Evolutionary conservation across 2,329 filamentous ascomycete genomes (phyloP).

Genomic region (Trichophyton rubrum): DNA sequence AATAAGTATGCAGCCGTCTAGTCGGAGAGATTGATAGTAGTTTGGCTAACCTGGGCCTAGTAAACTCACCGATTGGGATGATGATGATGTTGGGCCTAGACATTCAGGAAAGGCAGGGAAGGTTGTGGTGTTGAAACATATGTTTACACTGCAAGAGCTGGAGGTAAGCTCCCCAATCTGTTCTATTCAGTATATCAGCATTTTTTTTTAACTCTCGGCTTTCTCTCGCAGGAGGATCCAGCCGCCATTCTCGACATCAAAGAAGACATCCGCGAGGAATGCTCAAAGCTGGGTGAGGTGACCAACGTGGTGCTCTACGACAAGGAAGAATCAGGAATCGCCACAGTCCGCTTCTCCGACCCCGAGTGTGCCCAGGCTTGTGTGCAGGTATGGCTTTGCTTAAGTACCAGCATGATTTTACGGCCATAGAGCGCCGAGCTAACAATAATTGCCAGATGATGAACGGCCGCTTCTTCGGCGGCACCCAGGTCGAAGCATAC

Average conservation of each 20-base stretch:
- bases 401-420: too few relatives aligned
- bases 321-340: slow-evolving; percentile 68
- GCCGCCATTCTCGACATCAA: slow-evolving; percentile 80
- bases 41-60: slow-evolving; percentile 31
- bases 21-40: background rate
- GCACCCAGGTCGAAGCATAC: slow-evolving; percentile 57
- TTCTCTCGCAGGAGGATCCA: slow-evolving; percentile 50
- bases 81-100: slow-evolving; percentile 58
- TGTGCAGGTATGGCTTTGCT: slow-evolving; percentile 36
- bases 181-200: background rate
- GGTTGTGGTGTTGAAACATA: slow-evolving; percentile 75
- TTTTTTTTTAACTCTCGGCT: background rate
- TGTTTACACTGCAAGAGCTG: slow-evolving; percentile 80
- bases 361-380: slow-evolving; percentile 59
- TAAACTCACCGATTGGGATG: slow-evolving; percentile 88
- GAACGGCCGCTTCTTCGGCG: slow-evolving; percentile 68
- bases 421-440: too few relatives aligned
- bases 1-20: slow-evolving; percentile 39
- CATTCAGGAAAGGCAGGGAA: slow-evolving; percentile 57
- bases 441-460: slow-evolving; percentile 40
- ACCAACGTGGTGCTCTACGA: slow-evolving; percentile 90
- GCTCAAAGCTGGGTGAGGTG: slow-evolving; percentile 70
- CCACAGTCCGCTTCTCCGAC: slow-evolving; percentile 69
- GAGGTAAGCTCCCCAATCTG: slow-evolving; percentile 34
- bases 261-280: slow-evolving; percentile 85